A percentile compares a stretch with the other conserved stretches of the same genome.
Evolutionary conservation across 2,329 filamentous ascomycete species (phyloP).

Genomic region (Beauveria asiatica): DNA sequence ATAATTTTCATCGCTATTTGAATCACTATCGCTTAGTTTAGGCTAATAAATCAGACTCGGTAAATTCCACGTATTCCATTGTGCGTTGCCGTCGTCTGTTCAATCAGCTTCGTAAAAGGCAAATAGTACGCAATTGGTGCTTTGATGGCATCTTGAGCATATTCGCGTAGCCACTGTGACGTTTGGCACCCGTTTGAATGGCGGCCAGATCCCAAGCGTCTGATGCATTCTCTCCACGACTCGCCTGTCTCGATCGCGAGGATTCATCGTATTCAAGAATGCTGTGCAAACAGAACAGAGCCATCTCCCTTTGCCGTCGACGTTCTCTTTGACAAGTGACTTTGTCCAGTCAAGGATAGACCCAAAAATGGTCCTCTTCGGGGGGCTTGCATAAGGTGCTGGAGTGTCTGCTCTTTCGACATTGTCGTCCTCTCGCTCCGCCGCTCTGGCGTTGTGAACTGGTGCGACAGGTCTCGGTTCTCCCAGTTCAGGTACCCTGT

Average conservation of each 20-base stretch:
- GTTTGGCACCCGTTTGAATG: constrained; percentile 9
- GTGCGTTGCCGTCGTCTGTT: no score
- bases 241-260: neutral
- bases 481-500: neutral
- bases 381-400: no score
- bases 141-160: constrained; percentile 13
- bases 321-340: neutral
- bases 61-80: neutral
- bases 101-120: neutral
- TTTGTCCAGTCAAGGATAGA: neutral
- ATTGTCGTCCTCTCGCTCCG: neutral
- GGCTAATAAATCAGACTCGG: neutral
- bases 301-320: constrained; percentile 13
- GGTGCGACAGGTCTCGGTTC: neutral
- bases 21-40: neutral
- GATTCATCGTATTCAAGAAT: constrained; percentile 4
- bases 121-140: constrained; percentile 13
- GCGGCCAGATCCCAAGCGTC: constrained; percentile 10
- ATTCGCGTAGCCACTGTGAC: constrained; percentile 9
- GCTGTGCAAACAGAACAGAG: constrained; percentile 15
- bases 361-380: neutral
- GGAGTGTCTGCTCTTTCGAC: neutral
- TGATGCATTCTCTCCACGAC: neutral
- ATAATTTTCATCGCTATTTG: neutral
- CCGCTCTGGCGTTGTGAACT: neutral